A percentile compares a stretch with the other conserved stretches of the same genome.
These are phyloP conservation scores for Kodamaea fukazawae DNA, from an alignment of 805 yeast genomes.

Conservation along the genomic window DNA sequence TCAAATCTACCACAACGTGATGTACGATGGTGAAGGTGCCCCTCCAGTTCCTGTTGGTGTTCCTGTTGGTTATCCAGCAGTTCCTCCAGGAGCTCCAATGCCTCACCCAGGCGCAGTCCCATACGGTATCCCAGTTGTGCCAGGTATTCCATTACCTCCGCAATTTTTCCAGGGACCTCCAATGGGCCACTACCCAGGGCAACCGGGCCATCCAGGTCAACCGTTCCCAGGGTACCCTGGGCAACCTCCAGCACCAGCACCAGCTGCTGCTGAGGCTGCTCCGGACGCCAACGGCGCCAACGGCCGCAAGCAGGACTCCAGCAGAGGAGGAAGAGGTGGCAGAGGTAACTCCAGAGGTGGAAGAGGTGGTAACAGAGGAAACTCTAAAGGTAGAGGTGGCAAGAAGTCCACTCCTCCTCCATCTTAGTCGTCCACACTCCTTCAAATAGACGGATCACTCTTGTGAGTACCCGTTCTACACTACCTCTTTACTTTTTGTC, in stretches of 20 bases:
- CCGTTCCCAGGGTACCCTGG: too few species aligned
- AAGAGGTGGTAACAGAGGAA: slow-evolving; percentile 10
- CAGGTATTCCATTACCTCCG: slow-evolving; percentile 40
- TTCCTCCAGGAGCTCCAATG: slow-evolving; percentile 9
- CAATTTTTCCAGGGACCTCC: slow-evolving; percentile 26
- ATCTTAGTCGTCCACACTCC: too few species aligned
- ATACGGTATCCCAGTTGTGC: slow-evolving; percentile 26
- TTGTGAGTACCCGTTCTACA: too few species aligned
- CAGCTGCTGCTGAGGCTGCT: too few species aligned
- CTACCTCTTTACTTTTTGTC: too few species aligned
- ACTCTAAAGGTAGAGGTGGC: slow-evolving; percentile 12
- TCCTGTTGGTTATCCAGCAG: slow-evolving; percentile 3
- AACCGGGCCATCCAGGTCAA: slow-evolving; percentile 1
- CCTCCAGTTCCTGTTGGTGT: slow-evolving; percentile 10
- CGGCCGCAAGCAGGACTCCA: slow-evolving; percentile 8
- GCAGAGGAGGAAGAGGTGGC: slow-evolving; percentile 19
- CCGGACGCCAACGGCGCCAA: background rate
- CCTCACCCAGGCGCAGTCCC: slow-evolving; percentile 5
- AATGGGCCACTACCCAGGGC: slow-evolving; percentile 1
- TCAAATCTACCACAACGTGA: slow-evolving; percentile 41
- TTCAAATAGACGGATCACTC: too few species aligned
- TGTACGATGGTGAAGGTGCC: slow-evolving; percentile 32
- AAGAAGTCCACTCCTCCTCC: background rate
- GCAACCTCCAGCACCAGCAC: slow-evolving; percentile 3
- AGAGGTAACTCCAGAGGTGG: slow-evolving; percentile 6